Conservation (phyloP, 2,329 filamentous ascomycete genomes). For the Sarocladiaceae sp. region DNA sequence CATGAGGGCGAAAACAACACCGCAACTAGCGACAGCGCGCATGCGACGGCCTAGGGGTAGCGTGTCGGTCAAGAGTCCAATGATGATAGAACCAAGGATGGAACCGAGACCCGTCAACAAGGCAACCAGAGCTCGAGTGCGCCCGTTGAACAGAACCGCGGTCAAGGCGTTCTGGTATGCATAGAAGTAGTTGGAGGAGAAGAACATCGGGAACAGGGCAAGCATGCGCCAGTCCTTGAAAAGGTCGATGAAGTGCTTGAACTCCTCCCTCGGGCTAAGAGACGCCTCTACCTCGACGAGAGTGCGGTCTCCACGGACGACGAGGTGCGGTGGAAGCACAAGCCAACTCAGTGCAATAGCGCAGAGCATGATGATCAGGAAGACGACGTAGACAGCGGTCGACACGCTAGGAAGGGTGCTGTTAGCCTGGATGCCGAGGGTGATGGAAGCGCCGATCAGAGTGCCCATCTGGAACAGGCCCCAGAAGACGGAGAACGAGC, state of each 20-base stretch:
- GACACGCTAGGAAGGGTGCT: constrained; percentile 29
- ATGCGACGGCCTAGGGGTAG: constrained; percentile 49
- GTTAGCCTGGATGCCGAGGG: constrained; percentile 44
- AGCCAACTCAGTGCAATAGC: constrained; percentile 5
- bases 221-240: constrained; percentile 43
- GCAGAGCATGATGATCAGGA: constrained; percentile 26
- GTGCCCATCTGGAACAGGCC: constrained; percentile 84
- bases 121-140: constrained; percentile 70
- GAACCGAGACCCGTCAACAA: constrained; percentile 69
- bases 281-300: constrained; percentile 7
- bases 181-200: constrained; percentile 80
- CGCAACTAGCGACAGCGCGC: constrained; percentile 57
- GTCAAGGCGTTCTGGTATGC: constrained; percentile 76
- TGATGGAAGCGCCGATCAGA: constrained; percentile 65
- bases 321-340: constrained; percentile 4
- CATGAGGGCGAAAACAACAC: constrained; percentile 55
- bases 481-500: constrained; percentile 83
- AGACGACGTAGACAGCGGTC: constrained; percentile 23
- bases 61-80: constrained; percentile 61
- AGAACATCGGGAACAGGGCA: constrained; percentile 76
- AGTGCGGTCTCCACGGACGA: constrained; percentile 6
- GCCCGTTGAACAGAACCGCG: constrained; percentile 64
- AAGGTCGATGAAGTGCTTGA: constrained; percentile 14
- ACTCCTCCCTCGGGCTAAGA: constrained; percentile 12
- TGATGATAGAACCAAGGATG: constrained; percentile 64